phyloP scores from a whole-genome alignment of 768 basidiomycete species.

The Tricholoma flavovirens region DNA sequence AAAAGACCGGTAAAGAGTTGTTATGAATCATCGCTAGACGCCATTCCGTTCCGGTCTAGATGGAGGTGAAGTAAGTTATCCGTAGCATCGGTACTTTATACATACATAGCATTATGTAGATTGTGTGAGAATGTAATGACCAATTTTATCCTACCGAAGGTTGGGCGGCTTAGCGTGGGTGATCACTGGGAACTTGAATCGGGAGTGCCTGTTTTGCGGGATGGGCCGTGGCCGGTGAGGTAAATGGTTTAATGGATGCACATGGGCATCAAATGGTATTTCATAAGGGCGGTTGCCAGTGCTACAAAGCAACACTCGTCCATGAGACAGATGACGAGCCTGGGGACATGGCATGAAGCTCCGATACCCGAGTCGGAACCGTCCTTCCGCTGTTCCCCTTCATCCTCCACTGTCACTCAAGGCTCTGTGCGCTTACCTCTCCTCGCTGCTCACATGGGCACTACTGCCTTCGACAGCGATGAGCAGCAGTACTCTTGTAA shows the following conservation, averaged over 20 bases:
- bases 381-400: slow-evolving; percentile 21
- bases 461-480: slow-evolving; percentile 17
- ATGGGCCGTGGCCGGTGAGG: neutral
- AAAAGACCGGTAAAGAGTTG: slow-evolving; percentile 42
- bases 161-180: slow-evolving; percentile 2
- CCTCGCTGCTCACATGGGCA: slow-evolving; percentile 24
- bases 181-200: neutral
- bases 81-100: slow-evolving; percentile 11
- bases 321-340: slow-evolving; percentile 12
- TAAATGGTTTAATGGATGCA: neutral
- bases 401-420: slow-evolving; percentile 14
- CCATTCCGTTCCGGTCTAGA: slow-evolving; percentile 12
- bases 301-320: neutral
- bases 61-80: slow-evolving; percentile 19
- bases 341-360: slow-evolving; percentile 12
- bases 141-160: neutral
- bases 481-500: slow-evolving; percentile 46
- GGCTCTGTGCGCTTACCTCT: slow-evolving; percentile 8
- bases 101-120: slow-evolving; percentile 7
- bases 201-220: neutral
- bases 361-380: slow-evolving; percentile 39
- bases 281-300: slow-evolving; percentile 6
- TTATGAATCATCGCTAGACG: slow-evolving; percentile 4
- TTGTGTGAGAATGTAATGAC: slow-evolving; percentile 16
- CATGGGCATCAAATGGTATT: neutral